Conservation (phyloP, 1,284 basidiomycete species). For the Rhodofomes roseus region DNA sequence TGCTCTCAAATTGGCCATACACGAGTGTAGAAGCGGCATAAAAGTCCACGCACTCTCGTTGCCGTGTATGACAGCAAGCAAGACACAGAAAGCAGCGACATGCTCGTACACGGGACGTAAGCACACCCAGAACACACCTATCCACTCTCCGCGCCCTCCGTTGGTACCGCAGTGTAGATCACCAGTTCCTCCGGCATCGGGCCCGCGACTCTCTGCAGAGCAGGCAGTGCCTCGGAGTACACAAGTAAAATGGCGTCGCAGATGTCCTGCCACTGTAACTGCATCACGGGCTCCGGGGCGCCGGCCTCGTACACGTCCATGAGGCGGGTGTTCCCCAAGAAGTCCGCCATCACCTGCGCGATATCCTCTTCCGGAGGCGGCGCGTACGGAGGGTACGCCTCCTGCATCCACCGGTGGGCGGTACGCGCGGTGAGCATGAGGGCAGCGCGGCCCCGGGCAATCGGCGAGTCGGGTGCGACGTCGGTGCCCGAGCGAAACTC, state of each 20-base stretch:
- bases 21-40: too few relatives aligned
- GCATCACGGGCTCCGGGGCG: neutral
- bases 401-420: neutral
- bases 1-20: too few relatives aligned
- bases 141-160: too few relatives aligned
- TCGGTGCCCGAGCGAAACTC: neutral
- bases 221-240: neutral
- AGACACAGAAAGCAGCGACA: too few relatives aligned
- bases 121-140: too few relatives aligned
- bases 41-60: too few relatives aligned
- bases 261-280: neutral
- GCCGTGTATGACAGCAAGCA: too few relatives aligned
- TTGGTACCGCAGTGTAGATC: too few relatives aligned
- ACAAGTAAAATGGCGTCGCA: neutral
- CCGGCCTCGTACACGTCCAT: neutral
- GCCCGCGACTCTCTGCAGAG: neutral
- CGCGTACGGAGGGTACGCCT: neutral
- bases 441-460: neutral
- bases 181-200: neutral
- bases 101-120: too few relatives aligned
- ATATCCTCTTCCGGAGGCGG: neutral
- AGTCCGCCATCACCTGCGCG: neutral
- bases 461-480: neutral
- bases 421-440: neutral
- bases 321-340: neutral